Evolutionary conservation across 768 basidiomycete genomes (phyloP).

Genomic region (Lactarius evosmus): DNA sequence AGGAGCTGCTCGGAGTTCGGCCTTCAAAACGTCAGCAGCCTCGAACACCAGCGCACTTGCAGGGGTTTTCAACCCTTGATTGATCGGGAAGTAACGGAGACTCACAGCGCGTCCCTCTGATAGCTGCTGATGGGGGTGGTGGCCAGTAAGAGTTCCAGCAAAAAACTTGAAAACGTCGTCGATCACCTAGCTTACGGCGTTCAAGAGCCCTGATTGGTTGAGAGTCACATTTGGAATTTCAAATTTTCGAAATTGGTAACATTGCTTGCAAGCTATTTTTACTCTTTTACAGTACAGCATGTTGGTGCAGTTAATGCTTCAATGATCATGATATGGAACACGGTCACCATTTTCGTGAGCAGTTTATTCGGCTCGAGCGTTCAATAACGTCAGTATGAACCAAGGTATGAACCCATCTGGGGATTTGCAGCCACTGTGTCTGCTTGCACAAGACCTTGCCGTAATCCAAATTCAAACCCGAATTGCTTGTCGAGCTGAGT

Average conservation of each 20-base stretch:
- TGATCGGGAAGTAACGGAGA: neutral
- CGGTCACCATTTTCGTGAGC: neutral
- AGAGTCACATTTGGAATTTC: neutral
- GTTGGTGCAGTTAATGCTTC: too few species aligned
- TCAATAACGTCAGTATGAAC: neutral
- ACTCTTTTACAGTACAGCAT: too few species aligned
- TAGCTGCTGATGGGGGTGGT: neutral
- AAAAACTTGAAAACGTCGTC: too few species aligned
- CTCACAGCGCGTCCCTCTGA: neutral
- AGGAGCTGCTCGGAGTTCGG: neutral
- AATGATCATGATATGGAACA: neutral
- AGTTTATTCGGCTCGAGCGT: neutral
- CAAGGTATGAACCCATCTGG: neutral
- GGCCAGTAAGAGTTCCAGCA: neutral
- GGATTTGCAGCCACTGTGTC: neutral
- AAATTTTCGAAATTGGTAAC: neutral
- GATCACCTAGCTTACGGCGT: too few species aligned
- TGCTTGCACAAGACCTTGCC: neutral
- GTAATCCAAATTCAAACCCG: neutral
- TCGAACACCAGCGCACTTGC: neutral
- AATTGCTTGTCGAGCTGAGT: neutral
- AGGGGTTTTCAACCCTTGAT: neutral
- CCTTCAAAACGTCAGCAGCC: neutral
- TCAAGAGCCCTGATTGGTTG: neutral
- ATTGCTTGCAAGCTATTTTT: too few species aligned